Evolutionary conservation across 441 rosid genomes (phyloP), one percentile per base, ranked within the genome.

Genomic region (Aquilaria agallochum): DNA sequence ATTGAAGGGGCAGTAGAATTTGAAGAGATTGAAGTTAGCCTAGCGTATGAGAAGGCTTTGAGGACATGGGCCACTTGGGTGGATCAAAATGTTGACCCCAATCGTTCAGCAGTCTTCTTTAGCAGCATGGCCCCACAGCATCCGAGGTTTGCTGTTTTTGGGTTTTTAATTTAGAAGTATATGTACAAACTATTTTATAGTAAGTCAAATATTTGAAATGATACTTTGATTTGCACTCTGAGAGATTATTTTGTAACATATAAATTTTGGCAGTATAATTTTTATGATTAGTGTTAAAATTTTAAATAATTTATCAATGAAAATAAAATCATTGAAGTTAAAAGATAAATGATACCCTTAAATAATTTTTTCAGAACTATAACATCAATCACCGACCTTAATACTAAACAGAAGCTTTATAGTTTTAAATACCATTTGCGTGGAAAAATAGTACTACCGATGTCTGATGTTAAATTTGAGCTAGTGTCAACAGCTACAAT

Each of bases 61-160:
- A 65, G 53, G 60, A 70, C 84, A 66, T 87, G 83, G 94, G 66
- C 56, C 32, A 73, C 61, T 0, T 87, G 94, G 90, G 50, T 80
- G 34, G 88, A 81, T 32, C 64, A 76, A 62, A 81, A 78, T 72
- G 66, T 84, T 31, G 70, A 87, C 69, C 63, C 83, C 2, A 73
- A 55, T 58, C 76, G 50, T 31, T 79, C 88, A 20, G 44, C 66
- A 0, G 66, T 87, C 59, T 84, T 84, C 79, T 87, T 87, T 73
- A 82, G 79, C 67, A 76, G 87, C 72, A 55, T 70, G 81, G 74
- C 94, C 66, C 87, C 93, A 1, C 13, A 62, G 52, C 92, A 83
- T 65, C 3, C 56, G 55, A 78, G 62, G 83, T 74, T 64, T 20
- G 40, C 40, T 34, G 6, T 5, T 34, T 20, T 20, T 20, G 20